Evolutionary conservation across 768 basidiomycete species (phyloP), one percentile per base, ranked within the genome.

Genomic region (Tylopilus sp.): DNA sequence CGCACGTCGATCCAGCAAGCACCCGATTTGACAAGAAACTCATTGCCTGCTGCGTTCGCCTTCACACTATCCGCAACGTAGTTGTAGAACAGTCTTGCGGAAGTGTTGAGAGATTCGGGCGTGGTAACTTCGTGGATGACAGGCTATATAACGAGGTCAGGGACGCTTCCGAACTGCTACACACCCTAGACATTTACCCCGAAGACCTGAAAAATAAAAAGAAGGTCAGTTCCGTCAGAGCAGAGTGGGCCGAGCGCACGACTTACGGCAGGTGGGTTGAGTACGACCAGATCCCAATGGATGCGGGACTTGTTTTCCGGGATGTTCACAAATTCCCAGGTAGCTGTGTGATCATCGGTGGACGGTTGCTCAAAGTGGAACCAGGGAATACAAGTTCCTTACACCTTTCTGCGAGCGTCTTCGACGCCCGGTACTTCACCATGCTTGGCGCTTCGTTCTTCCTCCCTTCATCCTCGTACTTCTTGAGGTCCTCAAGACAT

Each of bases 371-470:
- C 40, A 4, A 17, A 38, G 36, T 33, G 0, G n/a, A 26, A 10
- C 17, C 7, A 22, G 33, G 25, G 20, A 40, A 51, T 0, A 26
- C 4, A n/a, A n/a, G n/a, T n/a, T 4, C 2, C 55, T 55, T 6
- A 78, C 81, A 75, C 67, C 71, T 73, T 67, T 91, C 88, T 0
- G 85, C 83, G 2, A 86, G 70, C 3, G 73, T 75, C 71, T 90
- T 89, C 17, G 79, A 80, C 3, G 83, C 80, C 18, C 73, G 59
- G 62, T 89, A 89, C 56, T 77, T 80, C 26, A 28, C 31, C n/a
- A n/a, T n/a, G n/a, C n/a, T n/a, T n/a, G n/a, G n/a, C n/a, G n/a
- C n/a, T n/a, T n/a, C n/a, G n/a, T 64, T 61, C 44, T 33, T 59
- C 13, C 69, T 63, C 1, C 83, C 85, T 40, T 79, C 68, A 52